Conservation (phyloP, 495 filamentous ascomycete genomes). For the Durotheca rogersii region DNA sequence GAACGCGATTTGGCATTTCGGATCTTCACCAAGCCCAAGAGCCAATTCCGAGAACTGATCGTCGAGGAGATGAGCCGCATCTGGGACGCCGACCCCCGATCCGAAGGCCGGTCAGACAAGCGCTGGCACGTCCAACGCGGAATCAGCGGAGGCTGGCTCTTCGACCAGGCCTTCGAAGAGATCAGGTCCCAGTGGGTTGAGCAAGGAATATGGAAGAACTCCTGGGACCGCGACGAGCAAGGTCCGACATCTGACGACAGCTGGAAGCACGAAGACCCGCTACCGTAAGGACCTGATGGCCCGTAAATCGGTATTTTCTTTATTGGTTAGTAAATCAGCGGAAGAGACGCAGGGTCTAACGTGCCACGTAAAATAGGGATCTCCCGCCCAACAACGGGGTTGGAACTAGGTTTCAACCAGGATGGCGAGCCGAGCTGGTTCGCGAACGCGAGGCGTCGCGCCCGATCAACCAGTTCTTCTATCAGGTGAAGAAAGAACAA, state of each 20-base stretch:
- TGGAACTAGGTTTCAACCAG: neutral
- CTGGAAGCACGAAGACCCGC: constrained; percentile 17
- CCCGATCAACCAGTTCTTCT: constrained; percentile 36
- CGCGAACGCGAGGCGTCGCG: constrained; percentile 30
- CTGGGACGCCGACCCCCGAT: neutral
- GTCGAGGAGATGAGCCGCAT: constrained; percentile 9
- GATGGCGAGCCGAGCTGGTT: constrained; percentile 3
- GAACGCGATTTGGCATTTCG: too few relatives aligned
- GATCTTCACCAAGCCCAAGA: too few relatives aligned
- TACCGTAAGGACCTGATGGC: neutral
- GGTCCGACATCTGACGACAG: neutral
- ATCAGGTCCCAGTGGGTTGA: constrained; percentile 29
- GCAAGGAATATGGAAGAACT: constrained; percentile 35
- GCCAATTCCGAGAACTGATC: constrained; percentile 3
- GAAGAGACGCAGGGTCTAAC: neutral
- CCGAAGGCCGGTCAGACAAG: neutral
- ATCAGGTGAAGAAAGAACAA: constrained; percentile 30
- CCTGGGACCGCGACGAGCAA: constrained; percentile 6
- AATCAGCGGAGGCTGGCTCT: neutral
- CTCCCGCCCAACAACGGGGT: neutral
- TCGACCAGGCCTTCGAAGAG: constrained; percentile 2
- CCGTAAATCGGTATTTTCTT: neutral
- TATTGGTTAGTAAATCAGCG: too few relatives aligned
- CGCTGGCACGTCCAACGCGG: neutral
- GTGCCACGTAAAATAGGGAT: neutral